Percentiles rank a stretch among this genome's conserved stretches.
Evolutionary conservation across 495 filamentous ascomycete species (phyloP).

Genomic region (Terfezia boudieri): DNA sequence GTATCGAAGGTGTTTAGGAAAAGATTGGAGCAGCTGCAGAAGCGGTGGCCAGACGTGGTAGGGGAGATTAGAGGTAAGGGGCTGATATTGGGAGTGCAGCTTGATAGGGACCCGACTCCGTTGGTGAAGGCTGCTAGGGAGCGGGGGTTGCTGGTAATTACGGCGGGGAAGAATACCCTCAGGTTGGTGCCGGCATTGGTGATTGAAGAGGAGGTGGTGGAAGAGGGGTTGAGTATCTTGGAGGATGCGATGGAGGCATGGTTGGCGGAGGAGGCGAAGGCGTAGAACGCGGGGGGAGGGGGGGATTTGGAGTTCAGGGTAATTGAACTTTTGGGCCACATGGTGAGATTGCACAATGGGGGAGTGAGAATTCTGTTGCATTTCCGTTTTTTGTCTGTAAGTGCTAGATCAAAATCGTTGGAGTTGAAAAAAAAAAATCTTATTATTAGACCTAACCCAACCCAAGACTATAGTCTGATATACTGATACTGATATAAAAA

Average conservation of each 20-base stretch:
- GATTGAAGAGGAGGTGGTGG: conserved; percentile 54
- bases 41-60: conserved; percentile 47
- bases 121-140: conserved; percentile 72
- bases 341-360: no score
- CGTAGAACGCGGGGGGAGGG: no score
- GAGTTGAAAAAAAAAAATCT: no score
- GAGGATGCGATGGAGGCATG: conserved; percentile 43
- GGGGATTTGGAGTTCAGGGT: no score
- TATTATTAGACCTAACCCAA: no score
- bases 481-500: no score
- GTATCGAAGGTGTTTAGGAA: conserved; percentile 43
- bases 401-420: no score
- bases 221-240: conserved; percentile 50
- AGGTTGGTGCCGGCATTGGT: conserved; percentile 68
- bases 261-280: not conserved
- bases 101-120: conserved; percentile 41
- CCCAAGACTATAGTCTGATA: no score
- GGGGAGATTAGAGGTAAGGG: conserved; percentile 63
- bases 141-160: conserved; percentile 73
- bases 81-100: conserved; percentile 65
- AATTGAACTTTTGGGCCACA: no score
- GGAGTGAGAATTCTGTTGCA: no score
- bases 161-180: conserved; percentile 69
- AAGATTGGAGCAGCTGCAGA: conserved; percentile 38
- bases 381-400: no score